Percentiles rank a stretch among this genome's conserved stretches.
Evolutionary conservation across 768 basidiomycete genomes (phyloP).

Genomic region (Tephrocybe rancida): DNA sequence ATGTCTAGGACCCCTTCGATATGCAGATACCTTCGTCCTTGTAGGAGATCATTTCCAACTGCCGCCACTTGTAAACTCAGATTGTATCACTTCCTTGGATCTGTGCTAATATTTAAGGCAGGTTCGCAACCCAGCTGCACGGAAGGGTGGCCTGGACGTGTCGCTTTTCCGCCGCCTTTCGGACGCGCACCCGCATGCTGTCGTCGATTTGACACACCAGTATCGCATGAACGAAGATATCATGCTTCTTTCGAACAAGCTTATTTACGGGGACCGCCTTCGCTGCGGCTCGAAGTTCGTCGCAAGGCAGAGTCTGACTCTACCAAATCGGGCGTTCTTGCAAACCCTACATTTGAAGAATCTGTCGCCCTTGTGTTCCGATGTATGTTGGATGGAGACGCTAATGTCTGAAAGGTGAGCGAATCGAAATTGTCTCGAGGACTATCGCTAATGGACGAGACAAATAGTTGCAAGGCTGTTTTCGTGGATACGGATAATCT

Average conservation of each 20-base stretch:
- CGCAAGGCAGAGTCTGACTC: constrained; percentile 54
- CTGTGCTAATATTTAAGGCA: constrained; percentile 28
- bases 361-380: constrained; percentile 31
- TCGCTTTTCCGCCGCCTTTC: constrained; percentile 90
- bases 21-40: constrained; percentile 88
- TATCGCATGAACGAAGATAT: constrained; percentile 98
- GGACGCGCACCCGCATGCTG: constrained; percentile 82
- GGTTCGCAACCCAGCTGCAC: constrained; percentile 82
- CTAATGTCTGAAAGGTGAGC: constrained; percentile 67
- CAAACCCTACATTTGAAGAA: constrained; percentile 40
- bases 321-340: constrained; percentile 53
- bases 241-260: constrained; percentile 86
- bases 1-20: constrained; percentile 90
- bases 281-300: constrained; percentile 78
- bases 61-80: constrained; percentile 76
- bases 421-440: background rate
- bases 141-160: constrained; percentile 84
- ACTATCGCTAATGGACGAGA: background rate
- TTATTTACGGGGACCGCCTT: constrained; percentile 81
- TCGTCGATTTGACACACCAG: constrained; percentile 84
- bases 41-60: constrained; percentile 98
- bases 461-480: constrained; percentile 74
- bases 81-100: background rate
- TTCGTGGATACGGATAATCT: constrained; percentile 93
- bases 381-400: constrained; percentile 71